Evolutionary conservation across 768 basidiomycete genomes (phyloP), one percentile per base, ranked within the genome.

Genomic region (Gymnopilus junonius): DNA sequence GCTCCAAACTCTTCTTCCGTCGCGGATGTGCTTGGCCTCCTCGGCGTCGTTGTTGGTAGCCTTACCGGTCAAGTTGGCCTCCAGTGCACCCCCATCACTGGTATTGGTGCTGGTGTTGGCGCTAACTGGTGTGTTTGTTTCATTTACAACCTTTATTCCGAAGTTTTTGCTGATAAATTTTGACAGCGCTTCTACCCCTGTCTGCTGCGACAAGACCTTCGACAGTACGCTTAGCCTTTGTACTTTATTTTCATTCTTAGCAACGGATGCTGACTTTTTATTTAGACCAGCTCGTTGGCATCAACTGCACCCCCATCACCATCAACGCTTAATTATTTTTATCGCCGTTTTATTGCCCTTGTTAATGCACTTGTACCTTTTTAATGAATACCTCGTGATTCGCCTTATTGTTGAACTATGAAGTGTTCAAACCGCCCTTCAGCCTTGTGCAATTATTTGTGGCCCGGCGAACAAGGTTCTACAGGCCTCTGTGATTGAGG

Each of bases 11-110:
- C 60, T 8, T 25, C 10, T 4, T n/a, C 29, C 12, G 55, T 31
- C 21, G 37, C 53, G 25, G 12, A 17, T 3, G 27, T 27, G 6
- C 55, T 65, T 32, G 51, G 45, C 5, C 54, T 66, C 15, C 8
- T 66, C 39, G 58, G 51, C 4, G 53, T 57, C 21, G 43, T 35
- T 25, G 31, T 53, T 10, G 34, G 55, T 7, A 43, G 5, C 11
- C 2, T 66, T 21, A 59, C 58, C 17, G 65, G 46, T 23, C 62
- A 59, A 20, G 61, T 66, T 48, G 65, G 65, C 8, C 29, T 63
- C 15, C 2, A 53, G 14, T 65, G 61, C 61, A 65, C 27, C 60
- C 61, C 64, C 3, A 55, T 54, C 14, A 61, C 59, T 7, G 59
- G 2, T 40, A 35, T 55, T 42, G 59, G 59, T 27, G 39, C 17